Conservation (phyloP, 1,284 basidiomycete genomes). For the Afroboletus lepidellus region DNA sequence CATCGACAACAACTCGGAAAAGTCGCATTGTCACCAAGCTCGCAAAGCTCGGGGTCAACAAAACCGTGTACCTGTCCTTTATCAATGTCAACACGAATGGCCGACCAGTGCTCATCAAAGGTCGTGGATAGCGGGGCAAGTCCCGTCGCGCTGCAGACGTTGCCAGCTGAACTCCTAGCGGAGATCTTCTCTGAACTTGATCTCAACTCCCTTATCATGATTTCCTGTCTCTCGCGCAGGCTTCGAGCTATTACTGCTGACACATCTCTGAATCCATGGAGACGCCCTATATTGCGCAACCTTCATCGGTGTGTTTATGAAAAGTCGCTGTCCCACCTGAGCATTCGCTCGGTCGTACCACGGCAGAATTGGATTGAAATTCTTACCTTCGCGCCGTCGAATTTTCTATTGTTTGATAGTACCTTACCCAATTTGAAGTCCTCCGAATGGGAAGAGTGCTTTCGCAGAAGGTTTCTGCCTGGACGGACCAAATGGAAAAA, state of each 20-base stretch:
- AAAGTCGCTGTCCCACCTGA: conserved; percentile 51
- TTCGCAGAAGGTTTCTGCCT: conserved; percentile 65
- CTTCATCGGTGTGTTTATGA: conserved; percentile 51
- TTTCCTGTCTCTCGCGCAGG: conserved; percentile 58
- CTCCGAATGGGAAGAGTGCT: conserved; percentile 69
- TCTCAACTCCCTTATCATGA: conserved; percentile 52
- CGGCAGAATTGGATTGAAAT: conserved; percentile 76
- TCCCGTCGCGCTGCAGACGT: conserved; percentile 41
- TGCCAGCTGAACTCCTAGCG: conserved; percentile 74
- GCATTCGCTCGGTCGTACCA: conserved; percentile 59
- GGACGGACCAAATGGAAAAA: conserved; percentile 70
- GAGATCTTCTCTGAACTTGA: conserved; percentile 68
- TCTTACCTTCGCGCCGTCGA: conserved; percentile 53
- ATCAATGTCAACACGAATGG: conserved; percentile 4
- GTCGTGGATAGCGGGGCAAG: background rate
- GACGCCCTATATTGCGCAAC: conserved; percentile 59
- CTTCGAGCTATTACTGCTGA: conserved; percentile 59
- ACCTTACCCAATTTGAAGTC: conserved; percentile 64
- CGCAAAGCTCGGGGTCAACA: background rate
- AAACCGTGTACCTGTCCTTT: background rate
- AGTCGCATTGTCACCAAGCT: too few relatives aligned
- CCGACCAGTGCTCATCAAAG: conserved; percentile 1
- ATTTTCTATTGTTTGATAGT: conserved; percentile 62
- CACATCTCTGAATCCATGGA: conserved; percentile 68
- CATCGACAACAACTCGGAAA: too few relatives aligned